phyloP scores from a whole-genome alignment of 306 rosid genomes.

The Vigna unguiculata region DNA sequence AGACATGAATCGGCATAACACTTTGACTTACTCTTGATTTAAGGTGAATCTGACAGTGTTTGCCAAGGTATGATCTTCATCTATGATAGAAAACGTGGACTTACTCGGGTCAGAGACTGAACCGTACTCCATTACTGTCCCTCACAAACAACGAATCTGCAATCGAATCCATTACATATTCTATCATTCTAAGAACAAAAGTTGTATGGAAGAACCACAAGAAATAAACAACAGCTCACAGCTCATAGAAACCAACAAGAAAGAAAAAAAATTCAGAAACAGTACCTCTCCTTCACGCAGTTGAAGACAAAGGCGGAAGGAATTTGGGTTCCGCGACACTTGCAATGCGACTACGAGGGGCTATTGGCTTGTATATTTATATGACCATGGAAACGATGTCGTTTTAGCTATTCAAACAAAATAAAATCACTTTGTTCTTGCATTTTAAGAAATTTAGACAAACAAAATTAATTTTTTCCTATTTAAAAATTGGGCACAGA shows the following conservation, averaged over 20 bases:
- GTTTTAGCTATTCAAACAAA: no score
- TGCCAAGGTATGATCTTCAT: constrained; percentile 85
- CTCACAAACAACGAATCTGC: constrained; percentile 15
- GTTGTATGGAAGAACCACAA: background rate
- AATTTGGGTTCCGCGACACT: no score
- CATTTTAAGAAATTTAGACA: no score
- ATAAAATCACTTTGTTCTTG: no score
- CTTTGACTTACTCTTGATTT: constrained; percentile 77
- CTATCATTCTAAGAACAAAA: background rate
- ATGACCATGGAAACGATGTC: no score
- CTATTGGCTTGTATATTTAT: no score
- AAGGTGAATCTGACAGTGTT: constrained; percentile 71
- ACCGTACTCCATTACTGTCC: constrained; percentile 70
- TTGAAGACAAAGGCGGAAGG: background rate
- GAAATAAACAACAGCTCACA: no score
- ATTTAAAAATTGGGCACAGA: no score
- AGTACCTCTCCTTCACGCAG: background rate
- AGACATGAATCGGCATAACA: background rate
- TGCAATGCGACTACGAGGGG: no score
- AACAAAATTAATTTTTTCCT: no score
- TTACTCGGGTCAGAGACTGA: constrained; percentile 62
- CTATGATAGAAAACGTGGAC: constrained; percentile 70
- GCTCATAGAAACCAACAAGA: background rate
- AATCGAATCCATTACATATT: background rate
- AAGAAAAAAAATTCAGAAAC: background rate